These are phyloP conservation scores for Penium margaritaceum DNA, from an alignment of 139 green algal species.

Conservation along the genomic window DNA sequence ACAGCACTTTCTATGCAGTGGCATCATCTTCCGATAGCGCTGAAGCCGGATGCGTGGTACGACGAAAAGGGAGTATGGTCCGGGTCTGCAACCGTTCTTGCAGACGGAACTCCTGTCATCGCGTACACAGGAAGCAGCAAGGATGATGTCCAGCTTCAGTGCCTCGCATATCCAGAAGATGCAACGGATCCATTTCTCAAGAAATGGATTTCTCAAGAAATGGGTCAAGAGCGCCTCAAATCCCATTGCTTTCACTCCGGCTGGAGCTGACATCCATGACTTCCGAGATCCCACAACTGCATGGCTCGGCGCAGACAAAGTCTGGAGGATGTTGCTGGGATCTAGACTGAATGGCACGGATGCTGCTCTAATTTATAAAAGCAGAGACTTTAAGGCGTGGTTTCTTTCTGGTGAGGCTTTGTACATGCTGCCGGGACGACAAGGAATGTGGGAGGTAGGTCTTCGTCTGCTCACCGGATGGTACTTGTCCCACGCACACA, in stretches of 20 bases:
- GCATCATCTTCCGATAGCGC: slow-evolving; percentile 24
- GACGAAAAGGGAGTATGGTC: slow-evolving; percentile 36
- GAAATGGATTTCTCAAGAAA: slow-evolving; percentile 1
- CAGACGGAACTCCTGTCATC: slow-evolving; percentile 14
- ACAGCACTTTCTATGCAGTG: slow-evolving; percentile 16
- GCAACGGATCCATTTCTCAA: slow-evolving; percentile 2
- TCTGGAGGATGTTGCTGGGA: slow-evolving; percentile 31
- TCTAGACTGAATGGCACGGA: background rate
- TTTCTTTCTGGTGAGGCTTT: background rate
- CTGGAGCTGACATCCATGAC: slow-evolving; percentile 14
- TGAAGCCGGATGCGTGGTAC: slow-evolving; percentile 40
- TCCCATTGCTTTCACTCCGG: slow-evolving; percentile 8
- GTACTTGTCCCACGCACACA: no score
- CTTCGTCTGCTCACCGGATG: background rate
- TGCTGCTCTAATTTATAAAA: slow-evolving; percentile 18
- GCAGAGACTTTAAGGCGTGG: slow-evolving; percentile 20
- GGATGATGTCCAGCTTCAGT: slow-evolving; percentile 15
- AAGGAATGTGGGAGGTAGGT: slow-evolving; percentile 41
- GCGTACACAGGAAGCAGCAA: slow-evolving; percentile 23
- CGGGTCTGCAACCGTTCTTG: slow-evolving; percentile 22
- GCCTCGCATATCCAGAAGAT: slow-evolving; percentile 13
- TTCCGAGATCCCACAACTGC: slow-evolving; percentile 36
- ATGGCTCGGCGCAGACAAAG: slow-evolving; percentile 17
- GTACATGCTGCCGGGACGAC: background rate
- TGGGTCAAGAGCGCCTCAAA: slow-evolving; percentile 30